Evolutionary conservation across 116 monocot genomes (phyloP).

Genomic region (Zostera marina): DNA sequence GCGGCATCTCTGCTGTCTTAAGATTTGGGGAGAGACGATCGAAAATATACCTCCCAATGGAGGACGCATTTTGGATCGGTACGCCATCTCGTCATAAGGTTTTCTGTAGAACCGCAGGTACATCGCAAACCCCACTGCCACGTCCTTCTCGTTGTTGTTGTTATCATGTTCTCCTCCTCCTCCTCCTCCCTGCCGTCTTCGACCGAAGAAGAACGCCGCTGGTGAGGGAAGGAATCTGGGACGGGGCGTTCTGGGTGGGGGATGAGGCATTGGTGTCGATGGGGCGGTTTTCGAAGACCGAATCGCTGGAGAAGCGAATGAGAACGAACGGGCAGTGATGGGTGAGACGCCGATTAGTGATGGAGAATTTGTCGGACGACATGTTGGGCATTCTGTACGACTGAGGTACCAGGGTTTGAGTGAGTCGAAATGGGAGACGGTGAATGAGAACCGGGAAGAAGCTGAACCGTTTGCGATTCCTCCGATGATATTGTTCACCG

Average conservation of each 20-base stretch:
- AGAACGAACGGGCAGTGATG: slow-evolving; percentile 45
- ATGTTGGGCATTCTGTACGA: slow-evolving; percentile 6
- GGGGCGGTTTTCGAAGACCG: slow-evolving; percentile 14
- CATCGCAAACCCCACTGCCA: slow-evolving; percentile 25
- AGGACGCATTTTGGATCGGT: slow-evolving; percentile 19
- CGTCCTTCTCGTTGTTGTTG: background rate
- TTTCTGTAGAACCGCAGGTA: slow-evolving; percentile 43
- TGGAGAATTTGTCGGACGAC: slow-evolving; percentile 8
- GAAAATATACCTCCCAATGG: slow-evolving; percentile 16
- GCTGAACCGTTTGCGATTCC: slow-evolving; percentile 1
- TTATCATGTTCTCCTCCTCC: background rate
- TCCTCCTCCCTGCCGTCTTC: slow-evolving; percentile 8
- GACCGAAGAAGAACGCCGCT: slow-evolving; percentile 23
- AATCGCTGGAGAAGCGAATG: slow-evolving; percentile 53
- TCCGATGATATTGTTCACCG: background rate
- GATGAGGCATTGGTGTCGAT: slow-evolving; percentile 2
- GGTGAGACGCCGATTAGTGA: slow-evolving; percentile 38
- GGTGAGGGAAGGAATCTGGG: slow-evolving; percentile 67
- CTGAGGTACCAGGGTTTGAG: slow-evolving; percentile 85
- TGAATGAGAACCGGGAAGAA: slow-evolving; percentile 65
- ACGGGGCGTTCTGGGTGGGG: slow-evolving; percentile 38
- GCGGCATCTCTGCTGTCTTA: slow-evolving; percentile 13
- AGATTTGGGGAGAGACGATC: slow-evolving; percentile 12
- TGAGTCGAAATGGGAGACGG: slow-evolving; percentile 57
- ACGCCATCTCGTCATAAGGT: slow-evolving; percentile 57